Conservation (phyloP, 2,329 filamentous ascomycete genomes). For the Aspergillus arachidicola region DNA sequence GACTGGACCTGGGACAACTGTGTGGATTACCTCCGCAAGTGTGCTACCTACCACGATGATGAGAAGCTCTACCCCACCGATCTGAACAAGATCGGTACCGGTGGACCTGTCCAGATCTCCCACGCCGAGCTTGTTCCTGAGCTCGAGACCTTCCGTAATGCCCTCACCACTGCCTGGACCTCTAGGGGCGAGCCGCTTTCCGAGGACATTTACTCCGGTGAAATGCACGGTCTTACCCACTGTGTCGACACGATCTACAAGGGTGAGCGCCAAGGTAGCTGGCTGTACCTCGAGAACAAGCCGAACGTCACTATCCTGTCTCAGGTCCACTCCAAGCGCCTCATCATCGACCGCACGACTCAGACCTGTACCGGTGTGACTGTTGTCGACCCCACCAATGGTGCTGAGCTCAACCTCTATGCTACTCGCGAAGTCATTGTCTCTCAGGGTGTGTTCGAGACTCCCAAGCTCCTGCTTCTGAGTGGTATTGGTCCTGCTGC, state of each 20-base stretch:
- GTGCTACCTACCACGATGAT: conserved; percentile 62
- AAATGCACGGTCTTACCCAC: conserved; percentile 57
- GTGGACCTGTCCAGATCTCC: conserved; percentile 57
- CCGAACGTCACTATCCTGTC: conserved; percentile 58
- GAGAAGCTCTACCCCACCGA: conserved; percentile 49
- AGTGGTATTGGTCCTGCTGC: conserved; percentile 49
- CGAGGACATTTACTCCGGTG: conserved; percentile 60
- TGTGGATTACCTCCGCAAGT: conserved; percentile 58
- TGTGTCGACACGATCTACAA: conserved; percentile 61
- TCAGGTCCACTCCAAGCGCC: conserved; percentile 53
- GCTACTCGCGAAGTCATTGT: conserved; percentile 54
- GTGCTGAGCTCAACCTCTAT: conserved; percentile 49
- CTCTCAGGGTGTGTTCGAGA: conserved; percentile 55
- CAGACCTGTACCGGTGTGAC: conserved; percentile 51
- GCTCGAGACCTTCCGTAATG: conserved; percentile 51
- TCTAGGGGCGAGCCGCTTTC: conserved; percentile 54
- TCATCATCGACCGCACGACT: conserved; percentile 54
- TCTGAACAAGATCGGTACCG: conserved; percentile 54
- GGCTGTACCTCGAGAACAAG: conserved; percentile 55
- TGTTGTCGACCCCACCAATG: conserved; percentile 44
- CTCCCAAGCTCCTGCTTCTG: conserved; percentile 55
- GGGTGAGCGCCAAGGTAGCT: conserved; percentile 57
- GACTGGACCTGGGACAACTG: conserved; percentile 60
- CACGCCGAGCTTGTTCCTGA: conserved; percentile 60
- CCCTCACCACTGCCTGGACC: conserved; percentile 55